phyloP scores from a whole-genome alignment of 306 rosid species.

The Parietaria judaica region DNA sequence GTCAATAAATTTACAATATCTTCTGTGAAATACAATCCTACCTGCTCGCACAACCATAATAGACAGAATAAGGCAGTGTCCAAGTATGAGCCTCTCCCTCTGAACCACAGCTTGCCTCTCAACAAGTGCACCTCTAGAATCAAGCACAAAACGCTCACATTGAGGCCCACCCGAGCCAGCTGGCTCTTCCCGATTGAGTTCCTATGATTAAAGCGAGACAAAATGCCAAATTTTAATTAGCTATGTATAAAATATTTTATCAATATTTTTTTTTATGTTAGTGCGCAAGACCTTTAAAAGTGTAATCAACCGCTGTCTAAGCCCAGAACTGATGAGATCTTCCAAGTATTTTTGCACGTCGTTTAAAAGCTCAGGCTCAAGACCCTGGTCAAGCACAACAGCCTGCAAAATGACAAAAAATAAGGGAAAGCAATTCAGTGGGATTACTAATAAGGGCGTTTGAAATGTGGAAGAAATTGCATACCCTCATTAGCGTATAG shows the following conservation, averaged over 20 bases:
- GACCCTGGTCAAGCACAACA: conserved; percentile 91
- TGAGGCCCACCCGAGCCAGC: conserved; percentile 93
- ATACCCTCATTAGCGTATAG: conserved; percentile 81
- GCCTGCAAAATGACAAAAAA: conserved; percentile 42
- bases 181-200: conserved; percentile 90
- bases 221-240: background rate
- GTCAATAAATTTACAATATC: background rate
- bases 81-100: conserved; percentile 86
- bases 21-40: conserved; percentile 30
- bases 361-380: conserved; percentile 58
- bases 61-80: conserved; percentile 89
- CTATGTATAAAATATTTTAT: background rate
- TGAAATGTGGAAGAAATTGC: conserved; percentile 12
- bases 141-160: conserved; percentile 72
- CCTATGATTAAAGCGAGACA: conserved; percentile 32
- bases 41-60: conserved; percentile 69
- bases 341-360: conserved; percentile 82
- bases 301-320: conserved; percentile 70
- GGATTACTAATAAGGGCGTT: conserved; percentile 9
- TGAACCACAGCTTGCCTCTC: conserved; percentile 81
- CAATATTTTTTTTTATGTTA: background rate
- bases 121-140: conserved; percentile 95
- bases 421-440: background rate
- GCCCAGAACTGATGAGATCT: conserved; percentile 73
- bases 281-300: conserved; percentile 66